Conservation (phyloP, 805 yeast species). For the Komagataella pastoris region DNA sequence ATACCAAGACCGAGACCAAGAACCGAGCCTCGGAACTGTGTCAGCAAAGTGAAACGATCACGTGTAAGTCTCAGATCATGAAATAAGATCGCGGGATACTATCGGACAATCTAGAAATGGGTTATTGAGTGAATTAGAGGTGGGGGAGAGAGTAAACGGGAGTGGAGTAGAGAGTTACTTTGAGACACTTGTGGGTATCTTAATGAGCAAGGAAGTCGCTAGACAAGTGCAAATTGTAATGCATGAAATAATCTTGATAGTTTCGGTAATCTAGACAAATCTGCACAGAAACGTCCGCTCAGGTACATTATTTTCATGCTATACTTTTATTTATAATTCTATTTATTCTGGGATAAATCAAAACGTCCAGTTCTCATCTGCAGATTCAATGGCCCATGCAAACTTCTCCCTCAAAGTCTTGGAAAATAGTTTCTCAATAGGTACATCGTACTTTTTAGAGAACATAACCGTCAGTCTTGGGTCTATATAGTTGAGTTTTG, state of each 20-base stretch:
- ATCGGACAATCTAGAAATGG: too few relatives aligned
- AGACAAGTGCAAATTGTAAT: too few relatives aligned
- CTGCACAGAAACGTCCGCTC: too few relatives aligned
- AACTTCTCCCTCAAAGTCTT: conserved; percentile 88
- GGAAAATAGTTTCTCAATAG: conserved; percentile 84
- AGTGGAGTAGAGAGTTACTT: background rate
- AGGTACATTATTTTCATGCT: too few relatives aligned
- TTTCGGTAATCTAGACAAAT: too few relatives aligned
- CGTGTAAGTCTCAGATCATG: background rate
- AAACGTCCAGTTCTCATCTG: conserved; percentile 80
- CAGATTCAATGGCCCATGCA: conserved; percentile 91
- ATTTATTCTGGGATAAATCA: conserved; percentile 14
- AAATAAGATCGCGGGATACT: background rate
- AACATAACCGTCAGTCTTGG: conserved; percentile 86
- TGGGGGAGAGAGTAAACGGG: background rate
- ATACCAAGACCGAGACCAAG: background rate
- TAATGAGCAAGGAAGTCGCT: background rate
- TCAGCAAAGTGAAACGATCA: background rate
- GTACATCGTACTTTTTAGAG: conserved; percentile 74
- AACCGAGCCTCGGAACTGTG: background rate
- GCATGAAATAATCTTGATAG: too few relatives aligned
- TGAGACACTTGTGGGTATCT: background rate
- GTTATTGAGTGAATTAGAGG: background rate
- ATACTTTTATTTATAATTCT: too few relatives aligned
- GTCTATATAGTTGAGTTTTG: conserved; percentile 90